These are phyloP conservation scores for Castanea crenata DNA, from an alignment of 306 rosid species.

Conservation along the genomic window DNA sequence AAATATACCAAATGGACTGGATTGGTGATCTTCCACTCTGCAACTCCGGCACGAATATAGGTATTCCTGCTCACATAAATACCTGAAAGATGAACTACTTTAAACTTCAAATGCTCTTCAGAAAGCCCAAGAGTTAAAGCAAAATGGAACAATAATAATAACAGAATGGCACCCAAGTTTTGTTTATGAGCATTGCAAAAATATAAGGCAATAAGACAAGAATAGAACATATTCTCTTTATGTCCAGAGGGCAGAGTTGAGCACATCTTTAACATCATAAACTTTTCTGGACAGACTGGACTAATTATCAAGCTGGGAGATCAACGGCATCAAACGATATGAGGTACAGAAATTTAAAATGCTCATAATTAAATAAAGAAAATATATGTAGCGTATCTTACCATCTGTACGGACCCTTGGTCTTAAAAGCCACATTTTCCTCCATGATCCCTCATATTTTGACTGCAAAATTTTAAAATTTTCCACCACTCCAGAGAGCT, in stretches of 20 bases:
- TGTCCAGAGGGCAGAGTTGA: not conserved
- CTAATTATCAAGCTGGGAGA: not conserved
- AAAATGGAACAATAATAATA: not conserved
- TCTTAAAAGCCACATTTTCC: constrained; percentile 89
- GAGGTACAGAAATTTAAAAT: constrained; percentile 5
- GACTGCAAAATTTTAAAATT: constrained; percentile 78
- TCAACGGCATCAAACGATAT: not conserved
- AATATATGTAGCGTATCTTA: constrained; percentile 24
- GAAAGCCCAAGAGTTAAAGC: not conserved
- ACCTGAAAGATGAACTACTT: constrained; percentile 44
- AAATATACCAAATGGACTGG: constrained; percentile 86
- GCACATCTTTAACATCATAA: not conserved
- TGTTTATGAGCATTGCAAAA: not conserved
- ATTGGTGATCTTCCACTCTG: constrained; percentile 88
- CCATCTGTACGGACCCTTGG: constrained; percentile 95
- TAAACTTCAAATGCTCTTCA: not conserved
- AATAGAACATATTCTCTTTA: not conserved
- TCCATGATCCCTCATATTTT: constrained; percentile 78
- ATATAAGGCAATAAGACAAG: not conserved
- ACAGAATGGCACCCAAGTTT: not conserved
- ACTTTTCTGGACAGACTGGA: not conserved
- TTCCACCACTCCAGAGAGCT: constrained; percentile 73
- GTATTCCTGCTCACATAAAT: constrained; percentile 95
- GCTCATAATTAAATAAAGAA: constrained; percentile 4
- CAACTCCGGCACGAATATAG: constrained; percentile 86